Conservation (phyloP, 768 basidiomycete genomes). For the Tremella yokohamensis region DNA sequence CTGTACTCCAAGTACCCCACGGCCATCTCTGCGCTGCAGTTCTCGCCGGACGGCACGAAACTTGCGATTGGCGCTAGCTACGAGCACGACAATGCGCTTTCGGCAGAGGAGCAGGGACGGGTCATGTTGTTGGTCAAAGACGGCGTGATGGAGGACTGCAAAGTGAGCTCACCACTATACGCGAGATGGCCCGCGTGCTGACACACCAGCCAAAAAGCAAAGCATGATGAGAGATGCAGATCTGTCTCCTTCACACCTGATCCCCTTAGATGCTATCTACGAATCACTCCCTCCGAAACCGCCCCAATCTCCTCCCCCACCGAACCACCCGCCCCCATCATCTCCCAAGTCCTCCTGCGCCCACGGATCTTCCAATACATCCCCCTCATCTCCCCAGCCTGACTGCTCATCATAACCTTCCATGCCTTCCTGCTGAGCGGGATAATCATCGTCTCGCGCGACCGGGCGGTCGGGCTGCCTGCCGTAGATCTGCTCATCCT, state of each 20-base stretch:
- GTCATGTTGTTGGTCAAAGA: constrained; percentile 48
- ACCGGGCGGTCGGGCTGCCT: constrained; percentile 12
- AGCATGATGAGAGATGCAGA: constrained; percentile 19
- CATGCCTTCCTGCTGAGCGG: constrained; percentile 7
- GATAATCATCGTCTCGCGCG: not conserved
- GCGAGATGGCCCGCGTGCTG: not conserved
- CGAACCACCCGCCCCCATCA: constrained; percentile 30
- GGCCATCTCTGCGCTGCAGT: constrained; percentile 71
- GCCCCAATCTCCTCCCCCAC: constrained; percentile 29
- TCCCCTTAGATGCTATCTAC: not conserved
- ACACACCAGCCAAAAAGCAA: constrained; percentile 33
- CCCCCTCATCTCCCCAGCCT: constrained; percentile 25
- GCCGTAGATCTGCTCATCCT: constrained; percentile 44
- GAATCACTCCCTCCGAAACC: constrained; percentile 24
- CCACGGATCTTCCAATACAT: constrained; percentile 45
- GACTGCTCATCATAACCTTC: constrained; percentile 26
- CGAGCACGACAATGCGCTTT: constrained; percentile 82
- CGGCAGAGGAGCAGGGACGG: constrained; percentile 58
- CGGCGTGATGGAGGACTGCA: constrained; percentile 50
- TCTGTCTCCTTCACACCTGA: not conserved
- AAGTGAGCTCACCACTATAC: constrained; percentile 29
- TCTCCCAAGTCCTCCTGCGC: constrained; percentile 7
- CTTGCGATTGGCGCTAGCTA: constrained; percentile 82
- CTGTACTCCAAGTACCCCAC: constrained; percentile 78
- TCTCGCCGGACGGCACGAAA: constrained; percentile 76